phyloP scores from a whole-genome alignment of 768 basidiomycete species.

The Lentinus tigrinus region DNA sequence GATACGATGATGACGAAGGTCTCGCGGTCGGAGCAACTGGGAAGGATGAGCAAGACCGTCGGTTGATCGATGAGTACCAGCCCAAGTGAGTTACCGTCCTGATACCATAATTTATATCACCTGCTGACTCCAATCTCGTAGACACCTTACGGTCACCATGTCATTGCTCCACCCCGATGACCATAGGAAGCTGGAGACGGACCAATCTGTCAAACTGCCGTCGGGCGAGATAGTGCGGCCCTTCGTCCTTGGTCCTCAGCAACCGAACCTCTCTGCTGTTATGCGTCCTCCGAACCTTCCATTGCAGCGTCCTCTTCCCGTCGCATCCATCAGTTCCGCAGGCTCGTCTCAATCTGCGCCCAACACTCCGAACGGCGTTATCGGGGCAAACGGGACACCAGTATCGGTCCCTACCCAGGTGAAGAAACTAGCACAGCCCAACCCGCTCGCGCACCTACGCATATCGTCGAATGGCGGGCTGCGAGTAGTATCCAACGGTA shows the following conservation, averaged over 20 bases:
- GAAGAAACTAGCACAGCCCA: conserved; percentile 59
- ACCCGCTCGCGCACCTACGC: conserved; percentile 54
- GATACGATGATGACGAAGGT: conserved; percentile 64
- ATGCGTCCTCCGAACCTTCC: conserved; percentile 4
- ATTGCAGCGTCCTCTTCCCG: conserved; percentile 14
- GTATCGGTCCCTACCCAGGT: conserved; percentile 60
- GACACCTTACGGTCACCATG: conserved; percentile 50
- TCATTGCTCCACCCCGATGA: conserved; percentile 57
- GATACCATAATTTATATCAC: neutral
- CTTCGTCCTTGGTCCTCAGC: conserved; percentile 36
- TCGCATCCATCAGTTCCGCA: conserved; percentile 12
- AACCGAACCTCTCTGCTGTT: conserved; percentile 25
- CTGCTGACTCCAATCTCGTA: conserved; percentile 16
- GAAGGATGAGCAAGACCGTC: conserved; percentile 64
- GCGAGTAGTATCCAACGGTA: conserved; percentile 26
- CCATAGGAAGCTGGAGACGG: conserved; percentile 33
- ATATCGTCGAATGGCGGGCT: conserved; percentile 60
- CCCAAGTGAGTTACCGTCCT: conserved; percentile 38
- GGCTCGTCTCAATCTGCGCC: conserved; percentile 11
- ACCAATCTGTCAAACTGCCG: conserved; percentile 52
- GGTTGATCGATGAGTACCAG: conserved; percentile 71
- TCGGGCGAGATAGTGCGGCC: conserved; percentile 46
- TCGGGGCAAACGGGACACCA: conserved; percentile 43
- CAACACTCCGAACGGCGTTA: conserved; percentile 14
- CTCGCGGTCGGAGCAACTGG: conserved; percentile 57